Evolutionary conservation across 1,284 basidiomycete species (phyloP), one percentile per base, ranked within the genome.

Genomic region (Meripilus lineatus): DNA sequence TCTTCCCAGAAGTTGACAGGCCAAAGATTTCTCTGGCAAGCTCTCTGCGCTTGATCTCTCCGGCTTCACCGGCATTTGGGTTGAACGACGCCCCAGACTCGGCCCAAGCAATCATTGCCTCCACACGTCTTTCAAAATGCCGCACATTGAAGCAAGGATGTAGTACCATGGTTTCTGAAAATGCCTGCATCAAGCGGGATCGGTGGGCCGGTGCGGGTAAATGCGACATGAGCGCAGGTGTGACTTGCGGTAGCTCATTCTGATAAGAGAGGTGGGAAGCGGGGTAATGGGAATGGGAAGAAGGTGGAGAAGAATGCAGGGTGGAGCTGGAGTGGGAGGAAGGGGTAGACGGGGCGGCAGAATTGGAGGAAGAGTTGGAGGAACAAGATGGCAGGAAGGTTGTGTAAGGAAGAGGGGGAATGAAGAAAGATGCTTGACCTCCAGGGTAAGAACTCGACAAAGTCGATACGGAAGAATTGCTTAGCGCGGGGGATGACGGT

Each of bases 71-170:
- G 8, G 28, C 8, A 30, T n/a, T 30, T n/a, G n/a, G n/a, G 28
- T 30, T n/a, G n/a, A 30, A 30, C 28, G 28, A 30, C 28, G 28
- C 8, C n/a, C 10, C 8, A 10, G 28, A 30, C 28, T 59, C 58
- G 8, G 53, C 65, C 70, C 65, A 72, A 23, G 50, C 54, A 54
- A 75, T 69, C 66, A 77, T 69, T 13, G 60, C 64, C 20, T 73
- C 68, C 34, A 72, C 58, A 5, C 74, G 71, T 38, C 65, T 56
- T 44, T 65, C 66, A 50, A 76, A 76, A 42, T 74, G 65, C n/a
- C 65, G 68, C 24, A 73, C 65, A 52, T 75, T 76, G 56, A 76
- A 67, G 42, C 65, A 76, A 1, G 75, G 75, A 35, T 71, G 72
- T 51, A 75, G 68, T 44, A 63, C 65, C 61, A 75, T 65, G 2